These are phyloP conservation scores for Chlorella sorokiniana DNA, from an alignment of 139 green algal species.

Conservation along the genomic window DNA sequence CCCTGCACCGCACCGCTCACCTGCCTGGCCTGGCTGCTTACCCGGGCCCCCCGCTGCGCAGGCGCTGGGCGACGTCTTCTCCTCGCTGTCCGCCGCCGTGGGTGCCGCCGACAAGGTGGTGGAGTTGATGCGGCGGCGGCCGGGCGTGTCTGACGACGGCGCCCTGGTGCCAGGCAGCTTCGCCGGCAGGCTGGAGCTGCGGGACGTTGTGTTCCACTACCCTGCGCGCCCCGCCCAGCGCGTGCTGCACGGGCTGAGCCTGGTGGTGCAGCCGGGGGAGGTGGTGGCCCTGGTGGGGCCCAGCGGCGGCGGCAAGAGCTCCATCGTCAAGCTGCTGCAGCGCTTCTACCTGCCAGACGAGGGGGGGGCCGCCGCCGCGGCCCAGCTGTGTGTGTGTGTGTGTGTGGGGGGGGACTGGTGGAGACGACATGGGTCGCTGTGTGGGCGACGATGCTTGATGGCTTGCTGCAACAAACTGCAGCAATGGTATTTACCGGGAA, in stretches of 20 bases:
- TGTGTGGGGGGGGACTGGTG: neutral
- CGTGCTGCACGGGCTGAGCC: constrained; percentile 67
- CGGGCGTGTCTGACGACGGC: constrained; percentile 41
- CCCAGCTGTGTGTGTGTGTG: neutral
- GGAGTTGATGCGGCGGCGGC: constrained; percentile 63
- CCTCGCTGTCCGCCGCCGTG: constrained; percentile 72
- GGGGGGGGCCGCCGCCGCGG: too few relatives aligned
- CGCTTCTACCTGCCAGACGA: constrained; percentile 84
- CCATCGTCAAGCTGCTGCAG: constrained; percentile 91
- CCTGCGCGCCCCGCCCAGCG: constrained; percentile 62
- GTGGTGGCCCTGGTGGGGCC: constrained; percentile 88
- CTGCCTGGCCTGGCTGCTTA: too few relatives aligned
- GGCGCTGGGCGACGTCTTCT: constrained; percentile 81
- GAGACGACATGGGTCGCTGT: neutral
- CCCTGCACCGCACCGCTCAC: too few relatives aligned
- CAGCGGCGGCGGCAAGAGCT: constrained; percentile 85
- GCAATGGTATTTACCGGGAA: neutral
- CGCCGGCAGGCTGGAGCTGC: constrained; percentile 63
- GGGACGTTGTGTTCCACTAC: constrained; percentile 83
- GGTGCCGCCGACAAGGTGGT: constrained; percentile 85
- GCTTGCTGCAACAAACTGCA: neutral
- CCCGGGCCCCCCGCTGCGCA: constrained; percentile 9
- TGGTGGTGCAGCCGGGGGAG: constrained; percentile 67
- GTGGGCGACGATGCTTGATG: neutral
- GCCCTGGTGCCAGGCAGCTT: constrained; percentile 43